Evolutionary conservation across 2,329 filamentous ascomycete genomes (phyloP).

Genomic region (Aspergillus costaricaensis): DNA sequence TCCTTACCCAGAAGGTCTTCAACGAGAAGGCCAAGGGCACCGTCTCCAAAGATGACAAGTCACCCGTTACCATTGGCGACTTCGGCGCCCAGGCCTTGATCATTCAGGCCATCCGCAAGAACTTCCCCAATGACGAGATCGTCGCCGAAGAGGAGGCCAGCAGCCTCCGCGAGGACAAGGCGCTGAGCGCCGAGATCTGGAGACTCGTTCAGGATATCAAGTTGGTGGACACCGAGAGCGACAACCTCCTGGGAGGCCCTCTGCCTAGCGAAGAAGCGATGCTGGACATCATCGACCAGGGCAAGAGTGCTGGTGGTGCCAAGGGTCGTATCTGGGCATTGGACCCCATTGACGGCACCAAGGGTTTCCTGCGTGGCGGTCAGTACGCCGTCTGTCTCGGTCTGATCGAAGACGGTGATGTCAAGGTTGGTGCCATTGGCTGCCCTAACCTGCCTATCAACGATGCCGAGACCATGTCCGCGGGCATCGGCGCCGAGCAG

Average conservation of each 20-base stretch:
- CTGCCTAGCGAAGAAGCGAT: slow-evolving; percentile 64
- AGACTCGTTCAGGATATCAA: slow-evolving; percentile 72
- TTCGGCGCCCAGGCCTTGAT: slow-evolving; percentile 97
- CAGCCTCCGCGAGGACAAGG: slow-evolving; percentile 70
- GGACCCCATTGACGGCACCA: slow-evolving; percentile 96
- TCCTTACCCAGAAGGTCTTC: slow-evolving; percentile 76
- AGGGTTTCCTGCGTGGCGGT: slow-evolving; percentile 92
- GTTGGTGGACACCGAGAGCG: slow-evolving; percentile 66
- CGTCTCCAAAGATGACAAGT: slow-evolving; percentile 90
- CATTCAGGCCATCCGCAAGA: slow-evolving; percentile 82
- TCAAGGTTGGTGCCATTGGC: slow-evolving; percentile 90
- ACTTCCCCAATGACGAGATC: slow-evolving; percentile 87
- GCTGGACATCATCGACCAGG: slow-evolving; percentile 60
- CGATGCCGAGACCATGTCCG: slow-evolving; percentile 69
- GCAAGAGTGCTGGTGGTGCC: slow-evolving; percentile 46
- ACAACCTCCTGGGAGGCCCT: slow-evolving; percentile 69
- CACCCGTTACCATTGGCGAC: slow-evolving; percentile 95
- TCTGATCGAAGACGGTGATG: slow-evolving; percentile 87
- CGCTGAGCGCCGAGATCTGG: slow-evolving; percentile 78
- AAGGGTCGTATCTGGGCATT: slow-evolving; percentile 81
- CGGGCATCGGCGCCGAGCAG: slow-evolving; percentile 72
- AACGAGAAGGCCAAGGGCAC: slow-evolving; percentile 93
- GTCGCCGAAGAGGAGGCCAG: slow-evolving; percentile 94
- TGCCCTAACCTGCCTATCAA: slow-evolving; percentile 94
- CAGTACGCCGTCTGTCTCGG: slow-evolving; percentile 96